A percentile compares a stretch with the other conserved stretches of the same genome.
Conservation (phyloP, 345 rosid species). For the Toxicodendron radicans region DNA sequence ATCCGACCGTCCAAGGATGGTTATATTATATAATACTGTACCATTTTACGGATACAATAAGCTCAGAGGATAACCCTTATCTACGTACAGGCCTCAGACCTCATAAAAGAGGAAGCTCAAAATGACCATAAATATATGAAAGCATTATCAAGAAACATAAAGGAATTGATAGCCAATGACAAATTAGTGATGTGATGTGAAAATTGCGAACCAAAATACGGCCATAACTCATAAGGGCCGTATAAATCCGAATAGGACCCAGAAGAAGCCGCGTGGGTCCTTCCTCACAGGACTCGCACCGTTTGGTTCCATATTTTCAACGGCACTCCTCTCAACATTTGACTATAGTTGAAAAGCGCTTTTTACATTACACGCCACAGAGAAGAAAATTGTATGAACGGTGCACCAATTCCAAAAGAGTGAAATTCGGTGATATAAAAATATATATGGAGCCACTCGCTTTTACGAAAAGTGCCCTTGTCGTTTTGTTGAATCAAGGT, state of each 20-base stretch:
- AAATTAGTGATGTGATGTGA: background rate
- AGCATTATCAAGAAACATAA: background rate
- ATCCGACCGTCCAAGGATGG: no score
- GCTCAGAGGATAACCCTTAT: conserved; percentile 22
- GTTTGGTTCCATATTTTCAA: conserved; percentile 16
- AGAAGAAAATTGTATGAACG: conserved; percentile 9
- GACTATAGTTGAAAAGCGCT: background rate
- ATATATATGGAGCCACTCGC: background rate
- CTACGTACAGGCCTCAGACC: conserved; percentile 5
- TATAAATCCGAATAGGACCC: conserved; percentile 6
- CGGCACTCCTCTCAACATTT: background rate
- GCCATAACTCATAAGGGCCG: background rate
- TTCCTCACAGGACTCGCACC: conserved; percentile 1
- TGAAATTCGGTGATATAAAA: background rate
- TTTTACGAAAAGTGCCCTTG: conserved; percentile 17
- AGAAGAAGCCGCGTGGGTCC: conserved; percentile 23
- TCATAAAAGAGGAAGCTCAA: background rate
- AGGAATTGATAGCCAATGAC: background rate
- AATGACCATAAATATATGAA: background rate
- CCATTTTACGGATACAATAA: no score
- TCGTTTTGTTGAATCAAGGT: conserved; percentile 12
- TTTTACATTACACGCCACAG: background rate
- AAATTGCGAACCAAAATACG: background rate
- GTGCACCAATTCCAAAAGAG: conserved; percentile 1
- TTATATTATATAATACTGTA: no score